A percentile compares a stretch with the other conserved stretches of the same genome.
These are phyloP conservation scores for Zygnema circumcarinatum DNA, from an alignment of 139 green algal genomes.

Conservation along the genomic window DNA sequence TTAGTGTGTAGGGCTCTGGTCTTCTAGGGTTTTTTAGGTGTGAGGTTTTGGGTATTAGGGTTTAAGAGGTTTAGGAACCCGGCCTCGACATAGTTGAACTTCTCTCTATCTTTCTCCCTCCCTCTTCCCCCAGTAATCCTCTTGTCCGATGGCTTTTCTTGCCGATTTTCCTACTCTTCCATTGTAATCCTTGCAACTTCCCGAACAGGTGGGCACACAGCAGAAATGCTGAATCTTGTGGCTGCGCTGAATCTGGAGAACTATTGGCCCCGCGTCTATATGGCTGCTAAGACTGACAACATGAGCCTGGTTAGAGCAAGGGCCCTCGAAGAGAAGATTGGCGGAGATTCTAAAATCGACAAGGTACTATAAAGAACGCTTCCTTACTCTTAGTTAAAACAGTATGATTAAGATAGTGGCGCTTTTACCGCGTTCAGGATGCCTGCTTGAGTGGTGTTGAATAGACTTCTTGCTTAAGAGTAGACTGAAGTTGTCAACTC, in stretches of 20 bases:
- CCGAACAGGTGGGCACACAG: constrained; percentile 62
- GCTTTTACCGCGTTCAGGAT: background rate
- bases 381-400: constrained; percentile 1
- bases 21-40: no score
- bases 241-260: constrained; percentile 9
- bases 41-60: no score
- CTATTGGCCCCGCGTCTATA: constrained; percentile 59
- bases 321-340: constrained; percentile 19
- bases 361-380: background rate
- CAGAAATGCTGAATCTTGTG: constrained; percentile 62
- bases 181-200: no score
- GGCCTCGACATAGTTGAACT: no score
- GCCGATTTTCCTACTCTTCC: no score
- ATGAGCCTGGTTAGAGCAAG: constrained; percentile 52
- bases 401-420: background rate
- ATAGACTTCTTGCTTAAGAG: no score
- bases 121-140: no score
- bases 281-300: constrained; percentile 57
- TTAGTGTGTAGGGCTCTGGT: no score
- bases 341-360: background rate
- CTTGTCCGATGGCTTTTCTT: no score
- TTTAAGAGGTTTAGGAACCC: no score
- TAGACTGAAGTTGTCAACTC: no score
- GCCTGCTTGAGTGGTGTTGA: background rate
- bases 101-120: no score